A percentile compares a stretch with the other conserved stretches of the same genome.
Conservation (phyloP, 768 basidiomycete genomes). For the Trametes punicea region DNA sequence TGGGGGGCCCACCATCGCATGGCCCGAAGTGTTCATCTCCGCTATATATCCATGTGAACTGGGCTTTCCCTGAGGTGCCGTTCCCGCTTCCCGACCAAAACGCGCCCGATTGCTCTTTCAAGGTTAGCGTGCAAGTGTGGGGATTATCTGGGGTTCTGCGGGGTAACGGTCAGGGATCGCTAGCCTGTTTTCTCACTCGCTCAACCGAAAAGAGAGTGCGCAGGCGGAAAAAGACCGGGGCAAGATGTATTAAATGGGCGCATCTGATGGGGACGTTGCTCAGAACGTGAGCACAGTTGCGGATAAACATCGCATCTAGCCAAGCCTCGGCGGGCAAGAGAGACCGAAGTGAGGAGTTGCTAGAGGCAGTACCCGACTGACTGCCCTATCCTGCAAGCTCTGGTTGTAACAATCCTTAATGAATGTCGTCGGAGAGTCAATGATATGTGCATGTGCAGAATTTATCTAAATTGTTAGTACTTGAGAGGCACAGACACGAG, state of each 20-base stretch:
- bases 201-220: not conserved
- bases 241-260: not conserved
- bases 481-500: not conserved
- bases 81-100: not conserved
- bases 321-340: not conserved
- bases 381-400: too few relatives aligned
- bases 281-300: not conserved
- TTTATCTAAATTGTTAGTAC: too few relatives aligned
- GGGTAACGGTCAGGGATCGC: constrained; percentile 14
- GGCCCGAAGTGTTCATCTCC: not conserved
- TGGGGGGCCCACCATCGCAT: not conserved
- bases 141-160: constrained; percentile 26
- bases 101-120: constrained; percentile 1
- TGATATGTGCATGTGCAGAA: too few relatives aligned
- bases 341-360: not conserved
- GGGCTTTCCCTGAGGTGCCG: not conserved
- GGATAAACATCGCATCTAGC: constrained; percentile 10
- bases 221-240: constrained; percentile 15
- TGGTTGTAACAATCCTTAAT: too few relatives aligned
- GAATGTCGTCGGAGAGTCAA: too few relatives aligned
- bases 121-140: constrained; percentile 13
- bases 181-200: not conserved
- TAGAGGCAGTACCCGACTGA: too few relatives aligned
- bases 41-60: constrained; percentile 16
- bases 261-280: constrained; percentile 3